Conservation (phyloP, 2,329 filamentous ascomycete species). For the Xylaria sp. region DNA sequence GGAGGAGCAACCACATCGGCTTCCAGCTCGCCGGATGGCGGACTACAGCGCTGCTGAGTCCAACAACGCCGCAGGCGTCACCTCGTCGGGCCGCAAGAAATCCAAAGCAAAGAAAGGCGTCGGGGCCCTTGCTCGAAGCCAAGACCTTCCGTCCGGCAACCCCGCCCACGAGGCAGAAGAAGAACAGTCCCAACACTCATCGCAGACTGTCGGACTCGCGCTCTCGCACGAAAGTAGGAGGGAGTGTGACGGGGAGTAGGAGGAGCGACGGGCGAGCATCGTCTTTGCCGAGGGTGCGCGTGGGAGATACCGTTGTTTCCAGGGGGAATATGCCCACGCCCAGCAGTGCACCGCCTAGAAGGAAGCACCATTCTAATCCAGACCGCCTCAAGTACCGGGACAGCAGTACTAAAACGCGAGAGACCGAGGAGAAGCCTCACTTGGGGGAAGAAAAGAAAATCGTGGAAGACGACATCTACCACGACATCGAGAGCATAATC, state of each 20-base stretch:
- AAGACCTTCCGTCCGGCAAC: constrained; percentile 20
- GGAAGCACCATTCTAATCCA: background rate
- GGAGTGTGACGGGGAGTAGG: background rate
- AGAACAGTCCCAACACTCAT: background rate
- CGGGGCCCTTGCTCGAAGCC: constrained; percentile 25
- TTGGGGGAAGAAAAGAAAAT: background rate
- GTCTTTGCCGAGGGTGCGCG: background rate
- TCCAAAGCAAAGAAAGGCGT: background rate
- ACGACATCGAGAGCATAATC: constrained; percentile 45
- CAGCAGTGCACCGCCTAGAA: background rate
- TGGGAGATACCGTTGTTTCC: background rate
- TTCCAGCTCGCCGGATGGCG: constrained; percentile 36
- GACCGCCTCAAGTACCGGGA: background rate
- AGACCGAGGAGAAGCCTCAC: background rate
- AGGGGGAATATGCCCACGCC: background rate
- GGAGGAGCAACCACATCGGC: constrained; percentile 29
- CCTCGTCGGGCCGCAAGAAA: background rate
- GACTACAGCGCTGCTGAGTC: background rate
- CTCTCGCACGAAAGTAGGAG: background rate
- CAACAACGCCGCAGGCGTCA: background rate
- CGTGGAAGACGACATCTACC: constrained; percentile 33
- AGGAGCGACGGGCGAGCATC: background rate
- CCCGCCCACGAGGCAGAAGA: background rate
- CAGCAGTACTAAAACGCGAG: background rate
- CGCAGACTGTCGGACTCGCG: background rate